Conservation (phyloP, 169 alveolate genomes). For the Sarcocystis neurona region DNA sequence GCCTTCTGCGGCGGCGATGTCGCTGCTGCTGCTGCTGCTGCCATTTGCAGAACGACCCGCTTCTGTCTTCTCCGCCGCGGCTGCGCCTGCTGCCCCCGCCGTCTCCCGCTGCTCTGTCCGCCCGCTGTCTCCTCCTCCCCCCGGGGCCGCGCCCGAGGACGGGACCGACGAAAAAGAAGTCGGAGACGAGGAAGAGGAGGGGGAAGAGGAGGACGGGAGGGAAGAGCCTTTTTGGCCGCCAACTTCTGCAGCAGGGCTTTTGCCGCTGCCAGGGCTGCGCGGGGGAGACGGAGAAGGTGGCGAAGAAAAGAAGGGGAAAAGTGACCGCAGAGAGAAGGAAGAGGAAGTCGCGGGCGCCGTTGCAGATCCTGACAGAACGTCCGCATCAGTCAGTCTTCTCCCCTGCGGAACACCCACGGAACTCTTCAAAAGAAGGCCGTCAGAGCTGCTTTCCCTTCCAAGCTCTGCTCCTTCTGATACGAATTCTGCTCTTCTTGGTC, state of each 20-base stretch:
- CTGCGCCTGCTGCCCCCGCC: background rate
- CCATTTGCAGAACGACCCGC: background rate
- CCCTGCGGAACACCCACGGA: background rate
- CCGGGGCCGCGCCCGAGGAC: background rate
- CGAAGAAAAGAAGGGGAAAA: background rate
- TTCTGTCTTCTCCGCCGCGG: background rate
- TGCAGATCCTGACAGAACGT: background rate
- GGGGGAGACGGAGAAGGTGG: background rate
- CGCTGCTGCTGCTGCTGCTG: conserved; percentile 7
- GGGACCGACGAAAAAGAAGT: background rate
- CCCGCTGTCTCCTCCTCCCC: too few relatives aligned
- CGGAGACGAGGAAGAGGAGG: background rate
- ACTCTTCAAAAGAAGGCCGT: background rate
- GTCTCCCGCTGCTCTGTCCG: background rate
- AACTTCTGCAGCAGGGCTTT: background rate
- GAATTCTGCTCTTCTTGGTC: too few relatives aligned
- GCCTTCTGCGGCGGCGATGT: background rate
- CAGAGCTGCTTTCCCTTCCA: too few relatives aligned
- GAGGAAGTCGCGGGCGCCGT: background rate
- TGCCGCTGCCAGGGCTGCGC: background rate
- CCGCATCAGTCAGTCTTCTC: background rate
- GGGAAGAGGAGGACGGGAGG: background rate
- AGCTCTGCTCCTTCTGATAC: too few relatives aligned
- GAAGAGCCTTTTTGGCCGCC: background rate
- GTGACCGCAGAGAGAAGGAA: too few relatives aligned